Conservation (phyloP, 257 asterid species). For the Nicotiana noctiflora region DNA sequence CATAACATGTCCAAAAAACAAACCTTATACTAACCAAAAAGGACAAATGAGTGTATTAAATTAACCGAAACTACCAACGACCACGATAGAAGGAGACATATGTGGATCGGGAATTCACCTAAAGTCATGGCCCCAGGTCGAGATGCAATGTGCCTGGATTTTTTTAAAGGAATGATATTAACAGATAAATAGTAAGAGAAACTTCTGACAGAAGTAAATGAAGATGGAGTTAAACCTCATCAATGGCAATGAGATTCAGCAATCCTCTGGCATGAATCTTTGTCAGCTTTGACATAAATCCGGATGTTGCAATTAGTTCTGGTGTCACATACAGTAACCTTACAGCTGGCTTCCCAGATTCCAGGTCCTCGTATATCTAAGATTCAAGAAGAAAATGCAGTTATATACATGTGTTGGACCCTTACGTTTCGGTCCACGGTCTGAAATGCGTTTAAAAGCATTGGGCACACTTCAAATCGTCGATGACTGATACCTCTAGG, state of each 20-base stretch:
- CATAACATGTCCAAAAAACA: not conserved
- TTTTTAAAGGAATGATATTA: conserved; percentile 10
- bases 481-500: not conserved
- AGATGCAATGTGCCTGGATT: conserved; percentile 90
- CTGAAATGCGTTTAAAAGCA: not conserved
- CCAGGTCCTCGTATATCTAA: conserved; percentile 82
- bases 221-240: conserved; percentile 51
- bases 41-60: not conserved
- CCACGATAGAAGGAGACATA: not conserved
- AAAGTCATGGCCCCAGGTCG: conserved; percentile 98
- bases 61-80: not conserved
- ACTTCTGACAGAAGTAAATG: conserved; percentile 14
- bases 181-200: conserved; percentile 9
- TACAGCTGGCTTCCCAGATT: conserved; percentile 80
- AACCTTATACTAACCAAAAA: not conserved
- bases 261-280: conserved; percentile 78
- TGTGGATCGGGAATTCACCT: conserved; percentile 47
- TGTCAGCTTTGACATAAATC: conserved; percentile 66
- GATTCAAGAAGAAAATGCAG: conserved; percentile 5
- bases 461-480: not conserved
- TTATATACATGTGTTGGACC: not conserved
- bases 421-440: not conserved
- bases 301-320: conserved; percentile 77
- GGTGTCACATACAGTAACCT: conserved; percentile 92
- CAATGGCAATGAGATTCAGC: conserved; percentile 78